phyloP scores from a whole-genome alignment of 2,329 filamentous ascomycete species.

The Hypoxylon sp. region DNA sequence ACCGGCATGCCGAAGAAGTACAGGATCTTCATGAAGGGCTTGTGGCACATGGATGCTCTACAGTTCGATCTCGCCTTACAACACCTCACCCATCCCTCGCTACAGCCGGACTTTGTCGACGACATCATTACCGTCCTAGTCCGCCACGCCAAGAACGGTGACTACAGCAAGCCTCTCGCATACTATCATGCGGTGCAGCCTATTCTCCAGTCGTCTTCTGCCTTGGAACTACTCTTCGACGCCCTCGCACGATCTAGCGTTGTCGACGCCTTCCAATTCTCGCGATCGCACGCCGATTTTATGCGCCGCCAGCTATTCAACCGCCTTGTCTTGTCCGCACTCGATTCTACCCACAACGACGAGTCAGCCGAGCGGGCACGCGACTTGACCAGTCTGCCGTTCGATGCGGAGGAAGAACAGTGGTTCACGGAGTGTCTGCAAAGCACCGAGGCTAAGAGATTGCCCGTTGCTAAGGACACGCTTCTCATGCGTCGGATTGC shows the following conservation, averaged over 20 bases:
- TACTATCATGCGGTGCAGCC: constrained; percentile 83
- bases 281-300: constrained; percentile 68
- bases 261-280: constrained; percentile 77
- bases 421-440: constrained; percentile 78
- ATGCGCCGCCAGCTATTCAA: constrained; percentile 73
- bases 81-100: constrained; percentile 79
- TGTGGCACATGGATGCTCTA: constrained; percentile 81
- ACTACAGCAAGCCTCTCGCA: constrained; percentile 73
- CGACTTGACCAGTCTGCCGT: constrained; percentile 76
- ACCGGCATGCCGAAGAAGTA: constrained; percentile 79
- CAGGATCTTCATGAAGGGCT: constrained; percentile 79
- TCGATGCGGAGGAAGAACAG: constrained; percentile 73
- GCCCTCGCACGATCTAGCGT: constrained; percentile 73
- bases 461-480: constrained; percentile 75
- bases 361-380: constrained; percentile 64
- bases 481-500: constrained; percentile 77
- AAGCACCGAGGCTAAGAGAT: constrained; percentile 68
- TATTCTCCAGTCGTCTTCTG: constrained; percentile 69
- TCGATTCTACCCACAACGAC: constrained; percentile 53
- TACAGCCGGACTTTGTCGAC: constrained; percentile 83
- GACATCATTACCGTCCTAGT: constrained; percentile 79
- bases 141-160: constrained; percentile 64
- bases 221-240: constrained; percentile 73
- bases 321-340: constrained; percentile 67
- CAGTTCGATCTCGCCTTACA: constrained; percentile 77